A percentile compares a stretch with the other conserved stretches of the same genome.
Evolutionary conservation across 129 eudicot species (phyloP).

Genomic region (Saussurea involucrata): DNA sequence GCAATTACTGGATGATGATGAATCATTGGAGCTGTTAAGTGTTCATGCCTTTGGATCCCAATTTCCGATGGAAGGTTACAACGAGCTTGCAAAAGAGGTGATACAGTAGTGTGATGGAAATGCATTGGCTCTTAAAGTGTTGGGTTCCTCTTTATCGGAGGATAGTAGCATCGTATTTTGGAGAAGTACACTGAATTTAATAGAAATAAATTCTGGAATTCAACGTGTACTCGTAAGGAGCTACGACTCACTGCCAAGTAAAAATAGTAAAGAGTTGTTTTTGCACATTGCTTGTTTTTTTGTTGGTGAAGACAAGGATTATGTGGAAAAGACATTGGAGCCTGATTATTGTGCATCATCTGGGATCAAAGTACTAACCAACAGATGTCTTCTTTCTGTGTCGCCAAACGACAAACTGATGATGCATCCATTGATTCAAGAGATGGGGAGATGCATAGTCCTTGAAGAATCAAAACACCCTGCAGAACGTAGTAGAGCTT

Average conservation of each 20-base stretch:
- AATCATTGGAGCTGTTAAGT: slow-evolving; percentile 20
- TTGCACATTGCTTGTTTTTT: slow-evolving; percentile 29
- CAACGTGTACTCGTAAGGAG: neutral
- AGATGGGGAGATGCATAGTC: slow-evolving; percentile 15
- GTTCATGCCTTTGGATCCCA: slow-evolving; percentile 30
- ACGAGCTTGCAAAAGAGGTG: neutral
- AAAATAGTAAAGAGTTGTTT: neutral
- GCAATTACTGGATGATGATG: neutral
- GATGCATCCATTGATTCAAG: slow-evolving; percentile 26
- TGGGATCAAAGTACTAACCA: slow-evolving; percentile 21
- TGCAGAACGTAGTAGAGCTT: slow-evolving; percentile 13
- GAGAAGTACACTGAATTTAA: slow-evolving; percentile 7
- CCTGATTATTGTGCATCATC: slow-evolving; percentile 3
- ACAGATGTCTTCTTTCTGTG: slow-evolving; percentile 19
- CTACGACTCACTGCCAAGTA: neutral
- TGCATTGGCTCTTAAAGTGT: slow-evolving; percentile 29
- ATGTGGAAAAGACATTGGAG: slow-evolving; percentile 1
- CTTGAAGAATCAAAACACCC: slow-evolving; percentile 19
- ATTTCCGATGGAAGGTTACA: slow-evolving; percentile 1
- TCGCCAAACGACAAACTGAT: neutral
- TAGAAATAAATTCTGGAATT: neutral
- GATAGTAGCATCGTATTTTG: slow-evolving; percentile 1
- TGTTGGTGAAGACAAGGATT: slow-evolving; percentile 17
- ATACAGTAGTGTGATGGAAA: slow-evolving; percentile 25
- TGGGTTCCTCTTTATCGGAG: slow-evolving; percentile 21